Percentiles rank a stretch among this genome's conserved stretches.
Conservation (phyloP, 2,329 filamentous ascomycete species). For the Pseudofabraea citricarpa region DNA sequence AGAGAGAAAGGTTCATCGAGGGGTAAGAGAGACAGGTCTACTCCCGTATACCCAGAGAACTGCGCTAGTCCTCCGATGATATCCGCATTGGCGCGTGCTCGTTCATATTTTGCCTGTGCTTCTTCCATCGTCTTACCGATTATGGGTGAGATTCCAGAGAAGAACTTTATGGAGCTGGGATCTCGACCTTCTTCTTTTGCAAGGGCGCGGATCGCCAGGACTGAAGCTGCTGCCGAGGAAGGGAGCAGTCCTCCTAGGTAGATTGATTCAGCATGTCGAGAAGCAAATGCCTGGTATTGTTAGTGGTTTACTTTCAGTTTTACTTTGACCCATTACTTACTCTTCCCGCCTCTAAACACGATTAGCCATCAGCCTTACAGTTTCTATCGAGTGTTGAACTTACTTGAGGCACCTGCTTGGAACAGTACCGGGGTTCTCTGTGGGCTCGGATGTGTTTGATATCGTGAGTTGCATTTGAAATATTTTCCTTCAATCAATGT, state of each 20-base stretch:
- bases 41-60: constrained; percentile 68
- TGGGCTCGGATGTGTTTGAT: constrained; percentile 50
- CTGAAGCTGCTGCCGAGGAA: constrained; percentile 50
- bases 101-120: constrained; percentile 57
- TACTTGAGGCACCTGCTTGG: constrained; percentile 61
- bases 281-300: constrained; percentile 63
- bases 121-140: constrained; percentile 62
- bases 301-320: too few species aligned
- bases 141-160: constrained; percentile 60
- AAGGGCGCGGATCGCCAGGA: constrained; percentile 55
- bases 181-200: constrained; percentile 51
- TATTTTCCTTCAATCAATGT: neutral
- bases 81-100: constrained; percentile 52
- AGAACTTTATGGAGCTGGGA: constrained; percentile 56
- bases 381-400: neutral
- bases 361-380: neutral
- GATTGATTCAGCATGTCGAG: constrained; percentile 61
- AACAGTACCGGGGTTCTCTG: constrained; percentile 64
- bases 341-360: neutral
- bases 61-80: constrained; percentile 61
- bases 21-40: constrained; percentile 52
- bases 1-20: constrained; percentile 53
- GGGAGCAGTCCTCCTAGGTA: constrained; percentile 63
- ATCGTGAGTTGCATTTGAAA: neutral
- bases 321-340: too few species aligned